Conservation (phyloP, 2,329 filamentous ascomycete species). For the Hypoxylon rubiginosum region DNA sequence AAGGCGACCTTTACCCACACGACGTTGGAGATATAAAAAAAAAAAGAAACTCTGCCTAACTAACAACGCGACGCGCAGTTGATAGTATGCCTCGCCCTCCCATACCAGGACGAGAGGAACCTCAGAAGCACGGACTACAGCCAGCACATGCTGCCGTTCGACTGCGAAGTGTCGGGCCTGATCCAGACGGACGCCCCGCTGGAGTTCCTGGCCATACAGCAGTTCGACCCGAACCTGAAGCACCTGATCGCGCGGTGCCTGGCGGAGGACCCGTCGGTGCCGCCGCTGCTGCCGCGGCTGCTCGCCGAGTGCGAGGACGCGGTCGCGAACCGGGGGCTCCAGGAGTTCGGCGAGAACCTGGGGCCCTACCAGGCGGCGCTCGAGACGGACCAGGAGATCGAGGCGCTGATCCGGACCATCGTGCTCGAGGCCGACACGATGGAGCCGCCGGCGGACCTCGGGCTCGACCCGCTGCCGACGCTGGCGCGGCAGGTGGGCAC, state of each 20-base stretch:
- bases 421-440: slow-evolving; percentile 6
- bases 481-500: background rate
- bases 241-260: slow-evolving; percentile 15
- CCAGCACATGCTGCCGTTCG: too few relatives aligned
- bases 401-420: background rate
- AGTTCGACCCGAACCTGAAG: slow-evolving; percentile 4
- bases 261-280: background rate
- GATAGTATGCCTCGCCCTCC: background rate
- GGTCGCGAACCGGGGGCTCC: background rate
- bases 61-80: background rate
- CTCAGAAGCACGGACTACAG: too few relatives aligned
- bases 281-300: background rate
- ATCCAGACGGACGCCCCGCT: background rate
- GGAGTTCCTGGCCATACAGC: background rate
- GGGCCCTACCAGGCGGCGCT: background rate
- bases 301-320: background rate
- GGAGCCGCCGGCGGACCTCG: background rate
- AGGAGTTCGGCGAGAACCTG: background rate
- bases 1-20: slow-evolving; percentile 5
- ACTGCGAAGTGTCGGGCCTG: background rate
- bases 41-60: background rate
- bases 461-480: background rate
- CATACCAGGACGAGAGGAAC: background rate
- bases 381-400: background rate
- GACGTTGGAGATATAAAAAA: too few relatives aligned